phyloP scores from a whole-genome alignment of 2,329 filamentous ascomycete species.

The Coniochaeta sp. region DNA sequence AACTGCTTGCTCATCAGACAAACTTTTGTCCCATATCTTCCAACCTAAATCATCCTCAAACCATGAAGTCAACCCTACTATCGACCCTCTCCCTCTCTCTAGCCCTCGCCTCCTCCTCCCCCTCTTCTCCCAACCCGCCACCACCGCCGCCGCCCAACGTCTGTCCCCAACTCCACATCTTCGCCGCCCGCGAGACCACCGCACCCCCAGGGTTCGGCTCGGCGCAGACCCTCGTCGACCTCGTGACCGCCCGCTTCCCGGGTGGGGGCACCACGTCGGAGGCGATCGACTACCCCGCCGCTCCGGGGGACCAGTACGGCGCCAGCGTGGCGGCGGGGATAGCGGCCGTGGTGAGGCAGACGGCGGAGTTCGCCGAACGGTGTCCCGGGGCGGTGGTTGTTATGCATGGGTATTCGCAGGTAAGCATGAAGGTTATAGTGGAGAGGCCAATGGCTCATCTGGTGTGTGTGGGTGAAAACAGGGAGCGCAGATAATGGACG shows the following conservation, averaged over 20 bases:
- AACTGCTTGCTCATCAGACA: too few species aligned
- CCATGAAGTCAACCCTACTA: background rate
- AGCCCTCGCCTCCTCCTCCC: background rate
- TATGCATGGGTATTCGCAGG: constrained; percentile 56
- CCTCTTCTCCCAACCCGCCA: background rate
- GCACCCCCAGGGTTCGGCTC: constrained; percentile 37
- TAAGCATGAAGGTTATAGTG: constrained; percentile 17
- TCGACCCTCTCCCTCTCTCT: background rate
- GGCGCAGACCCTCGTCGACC: constrained; percentile 33
- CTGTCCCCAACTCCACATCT: constrained; percentile 38
- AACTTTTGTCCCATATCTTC: too few species aligned
- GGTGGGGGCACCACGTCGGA: constrained; percentile 39
- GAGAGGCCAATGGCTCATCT: background rate
- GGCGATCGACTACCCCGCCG: constrained; percentile 45
- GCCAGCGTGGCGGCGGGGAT: constrained; percentile 46
- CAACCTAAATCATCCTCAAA: too few species aligned
- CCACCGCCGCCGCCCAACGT: background rate
- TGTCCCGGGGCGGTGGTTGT: constrained; percentile 50
- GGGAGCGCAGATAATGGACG: constrained; percentile 57
- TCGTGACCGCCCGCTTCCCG: constrained; percentile 30
- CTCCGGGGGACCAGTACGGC: constrained; percentile 35
- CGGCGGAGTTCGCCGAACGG: constrained; percentile 40
- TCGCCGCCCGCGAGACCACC: constrained; percentile 43
- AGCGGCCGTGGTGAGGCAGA: constrained; percentile 37
- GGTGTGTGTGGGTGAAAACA: constrained; percentile 14